Percentiles rank a stretch among this genome's conserved stretches.
phyloP scores from a whole-genome alignment of 768 basidiomycete species.

The Pulveroboletus ravenelii region DNA sequence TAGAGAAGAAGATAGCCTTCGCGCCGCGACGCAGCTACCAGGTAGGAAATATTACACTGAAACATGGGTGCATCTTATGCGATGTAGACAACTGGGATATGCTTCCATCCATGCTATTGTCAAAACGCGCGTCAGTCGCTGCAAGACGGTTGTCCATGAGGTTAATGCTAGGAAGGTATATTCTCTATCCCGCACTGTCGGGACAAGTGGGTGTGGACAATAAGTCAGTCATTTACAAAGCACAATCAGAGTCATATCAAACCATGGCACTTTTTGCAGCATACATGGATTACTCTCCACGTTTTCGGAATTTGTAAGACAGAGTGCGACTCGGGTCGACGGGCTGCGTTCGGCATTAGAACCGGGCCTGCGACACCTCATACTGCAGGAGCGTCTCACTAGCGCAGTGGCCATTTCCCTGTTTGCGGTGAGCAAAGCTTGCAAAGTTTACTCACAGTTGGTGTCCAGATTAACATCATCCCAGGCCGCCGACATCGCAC shows the following conservation, averaged over 20 bases:
- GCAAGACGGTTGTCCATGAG: slow-evolving; percentile 54
- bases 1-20: slow-evolving; percentile 46
- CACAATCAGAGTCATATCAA: background rate
- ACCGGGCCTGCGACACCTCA: slow-evolving; percentile 4
- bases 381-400: slow-evolving; percentile 28
- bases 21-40: slow-evolving; percentile 66
- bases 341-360: slow-evolving; percentile 6
- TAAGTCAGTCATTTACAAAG: slow-evolving; percentile 16
- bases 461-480: background rate
- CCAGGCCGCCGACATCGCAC: slow-evolving; percentile 22
- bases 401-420: slow-evolving; percentile 35
- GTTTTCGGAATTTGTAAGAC: slow-evolving; percentile 20
- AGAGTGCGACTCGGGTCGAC: slow-evolving; percentile 13
- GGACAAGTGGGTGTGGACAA: slow-evolving; percentile 10
- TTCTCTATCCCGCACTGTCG: slow-evolving; percentile 42
- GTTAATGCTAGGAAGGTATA: slow-evolving; percentile 50
- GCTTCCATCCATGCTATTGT: slow-evolving; percentile 42
- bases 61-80: slow-evolving; percentile 9
- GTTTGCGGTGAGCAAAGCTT: slow-evolving; percentile 29
- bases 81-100: slow-evolving; percentile 50
- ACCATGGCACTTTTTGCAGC: slow-evolving; percentile 6
- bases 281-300: slow-evolving; percentile 11
- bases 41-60: slow-evolving; percentile 32
- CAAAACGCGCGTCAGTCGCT: slow-evolving; percentile 51
- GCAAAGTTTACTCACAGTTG: background rate